phyloP scores from a whole-genome alignment of 23 red algal genomes.

The Gracilaria domingensis region DNA sequence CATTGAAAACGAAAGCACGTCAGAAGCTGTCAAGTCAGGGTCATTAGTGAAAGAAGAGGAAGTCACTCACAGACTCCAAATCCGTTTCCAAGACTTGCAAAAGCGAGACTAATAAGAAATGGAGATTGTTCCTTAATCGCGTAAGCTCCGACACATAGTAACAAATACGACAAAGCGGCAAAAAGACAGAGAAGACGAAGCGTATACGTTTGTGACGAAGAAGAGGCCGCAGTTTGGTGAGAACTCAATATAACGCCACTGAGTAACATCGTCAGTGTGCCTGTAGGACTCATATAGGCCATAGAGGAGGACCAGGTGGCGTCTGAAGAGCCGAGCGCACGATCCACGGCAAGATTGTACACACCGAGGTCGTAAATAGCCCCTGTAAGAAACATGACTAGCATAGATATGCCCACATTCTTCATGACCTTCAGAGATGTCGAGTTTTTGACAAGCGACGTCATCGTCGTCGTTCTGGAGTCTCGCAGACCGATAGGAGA shows the following conservation, averaged over 20 bases:
- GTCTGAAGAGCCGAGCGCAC: not conserved
- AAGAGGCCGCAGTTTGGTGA: not conserved
- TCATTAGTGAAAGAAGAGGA: not conserved
- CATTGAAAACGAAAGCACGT: not conserved
- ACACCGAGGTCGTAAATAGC: constrained; percentile 23
- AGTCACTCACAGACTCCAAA: constrained; percentile 35
- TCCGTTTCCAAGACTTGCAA: constrained; percentile 19
- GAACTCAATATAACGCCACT: constrained; percentile 19
- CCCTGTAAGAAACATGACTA: constrained; percentile 20
- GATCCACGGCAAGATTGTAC: constrained; percentile 38
- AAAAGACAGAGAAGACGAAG: constrained; percentile 26
- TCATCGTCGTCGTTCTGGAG: too few relatives aligned
- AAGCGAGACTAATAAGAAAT: not conserved
- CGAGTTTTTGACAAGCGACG: not conserved
- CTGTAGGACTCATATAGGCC: constrained; percentile 8
- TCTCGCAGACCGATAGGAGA: too few relatives aligned
- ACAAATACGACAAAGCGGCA: not conserved
- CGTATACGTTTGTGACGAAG: constrained; percentile 16
- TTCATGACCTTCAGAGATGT: not conserved
- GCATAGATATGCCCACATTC: constrained; percentile 18
- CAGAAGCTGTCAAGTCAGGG: not conserved
- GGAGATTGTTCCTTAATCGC: not conserved
- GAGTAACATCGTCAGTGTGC: constrained; percentile 3
- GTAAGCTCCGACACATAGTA: constrained; percentile 13
- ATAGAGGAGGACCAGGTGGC: constrained; percentile 48